A percentile compares a stretch with the other conserved stretches of the same genome.
These are phyloP conservation scores for Zygoascus bituminiphila DNA, from an alignment of 805 yeast species.

Conservation along the genomic window DNA sequence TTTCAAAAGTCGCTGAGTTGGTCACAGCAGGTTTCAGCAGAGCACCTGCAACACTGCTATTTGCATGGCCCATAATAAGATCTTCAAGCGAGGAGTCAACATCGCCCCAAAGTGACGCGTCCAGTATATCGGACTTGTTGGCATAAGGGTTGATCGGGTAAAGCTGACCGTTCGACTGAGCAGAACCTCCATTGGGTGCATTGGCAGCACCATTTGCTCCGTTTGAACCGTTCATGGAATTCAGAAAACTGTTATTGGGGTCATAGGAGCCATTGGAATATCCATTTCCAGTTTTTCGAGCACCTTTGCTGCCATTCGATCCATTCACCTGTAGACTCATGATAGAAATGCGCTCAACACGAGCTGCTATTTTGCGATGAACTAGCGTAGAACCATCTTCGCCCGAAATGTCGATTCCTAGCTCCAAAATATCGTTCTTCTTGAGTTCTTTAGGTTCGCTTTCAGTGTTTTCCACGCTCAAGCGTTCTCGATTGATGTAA, in stretches of 20 bases:
- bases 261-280: constrained; percentile 1
- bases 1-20: constrained; percentile 26
- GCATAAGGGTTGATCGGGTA: background rate
- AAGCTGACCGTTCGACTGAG: background rate
- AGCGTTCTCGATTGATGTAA: constrained; percentile 68
- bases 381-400: constrained; percentile 44
- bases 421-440: constrained; percentile 79
- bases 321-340: constrained; percentile 33
- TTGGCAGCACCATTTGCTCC: background rate
- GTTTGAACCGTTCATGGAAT: background rate
- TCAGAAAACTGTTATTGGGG: background rate
- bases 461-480: constrained; percentile 50
- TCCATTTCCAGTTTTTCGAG: background rate
- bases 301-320: background rate
- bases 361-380: constrained; percentile 82
- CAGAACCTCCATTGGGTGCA: background rate
- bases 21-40: constrained; percentile 26
- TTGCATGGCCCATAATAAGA: constrained; percentile 28
- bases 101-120: constrained; percentile 30
- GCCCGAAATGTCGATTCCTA: constrained; percentile 74
- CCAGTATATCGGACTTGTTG: constrained; percentile 19
- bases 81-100: constrained; percentile 27
- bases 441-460: constrained; percentile 49
- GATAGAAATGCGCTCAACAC: constrained; percentile 64
- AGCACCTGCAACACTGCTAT: constrained; percentile 28